These are phyloP conservation scores for Leishmania turanica DNA, from an alignment of 208 protist genomes.

Conservation along the genomic window DNA sequence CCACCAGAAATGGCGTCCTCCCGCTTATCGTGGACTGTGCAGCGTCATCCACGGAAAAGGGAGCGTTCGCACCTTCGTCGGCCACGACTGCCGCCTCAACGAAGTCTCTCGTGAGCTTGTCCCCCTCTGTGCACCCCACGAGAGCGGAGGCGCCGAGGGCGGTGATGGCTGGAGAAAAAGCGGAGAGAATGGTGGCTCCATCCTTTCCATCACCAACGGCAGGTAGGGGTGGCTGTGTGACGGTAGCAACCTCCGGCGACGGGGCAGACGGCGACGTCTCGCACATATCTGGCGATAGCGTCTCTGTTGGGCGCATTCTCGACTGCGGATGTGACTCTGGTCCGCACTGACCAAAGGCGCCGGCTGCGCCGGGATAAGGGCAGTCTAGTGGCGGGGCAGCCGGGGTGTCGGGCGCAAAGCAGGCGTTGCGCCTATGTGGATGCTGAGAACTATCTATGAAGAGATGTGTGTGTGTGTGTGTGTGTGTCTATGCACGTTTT, in stretches of 20 bases:
- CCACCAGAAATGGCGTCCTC: neutral
- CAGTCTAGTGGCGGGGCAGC: neutral
- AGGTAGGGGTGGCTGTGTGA: slow-evolving; percentile 1
- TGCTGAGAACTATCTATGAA: slow-evolving; percentile 4
- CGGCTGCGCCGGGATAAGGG: neutral
- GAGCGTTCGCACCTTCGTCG: neutral
- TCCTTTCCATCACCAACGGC: neutral
- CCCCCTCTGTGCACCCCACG: too few species aligned
- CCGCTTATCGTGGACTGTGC: neutral
- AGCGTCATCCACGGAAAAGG: neutral
- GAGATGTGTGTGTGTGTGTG: neutral
- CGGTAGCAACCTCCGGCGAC: neutral
- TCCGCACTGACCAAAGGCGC: neutral
- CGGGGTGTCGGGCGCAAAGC: neutral
- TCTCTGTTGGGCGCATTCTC: neutral
- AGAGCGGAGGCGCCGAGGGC: neutral
- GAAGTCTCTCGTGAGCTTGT: neutral
- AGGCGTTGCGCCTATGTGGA: neutral
- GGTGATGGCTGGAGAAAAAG: neutral
- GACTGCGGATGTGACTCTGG: neutral
- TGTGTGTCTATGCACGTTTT: slow-evolving; percentile 4
- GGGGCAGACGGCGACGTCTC: neutral
- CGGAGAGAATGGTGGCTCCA: neutral
- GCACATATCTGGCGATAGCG: neutral
- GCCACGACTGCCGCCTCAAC: neutral